A percentile compares a stretch with the other conserved stretches of the same genome.
These are phyloP conservation scores for Conringia planisiliqua DNA, from an alignment of 345 rosid genomes.

Conservation along the genomic window DNA sequence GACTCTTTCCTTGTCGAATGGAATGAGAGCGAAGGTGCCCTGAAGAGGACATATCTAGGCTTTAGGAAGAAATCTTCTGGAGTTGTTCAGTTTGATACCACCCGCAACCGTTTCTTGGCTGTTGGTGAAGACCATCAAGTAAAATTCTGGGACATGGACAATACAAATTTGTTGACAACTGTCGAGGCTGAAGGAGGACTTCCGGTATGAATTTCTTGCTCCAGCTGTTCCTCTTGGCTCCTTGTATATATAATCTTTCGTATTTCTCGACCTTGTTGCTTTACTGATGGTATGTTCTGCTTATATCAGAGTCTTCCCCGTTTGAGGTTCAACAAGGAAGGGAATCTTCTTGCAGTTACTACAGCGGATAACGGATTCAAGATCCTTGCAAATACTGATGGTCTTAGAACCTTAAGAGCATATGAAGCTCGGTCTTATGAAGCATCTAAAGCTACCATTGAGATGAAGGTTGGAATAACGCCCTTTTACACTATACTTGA, in stretches of 20 bases:
- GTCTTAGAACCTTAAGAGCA: conserved; percentile 48
- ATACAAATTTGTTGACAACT: conserved; percentile 42
- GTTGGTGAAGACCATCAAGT: conserved; percentile 66
- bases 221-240: neutral
- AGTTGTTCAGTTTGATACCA: conserved; percentile 67
- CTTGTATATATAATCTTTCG: neutral
- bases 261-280: neutral
- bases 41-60: conserved; percentile 59
- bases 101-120: conserved; percentile 60
- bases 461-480: conserved; percentile 22
- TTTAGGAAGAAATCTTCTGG: conserved; percentile 61
- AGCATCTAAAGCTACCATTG: conserved; percentile 40
- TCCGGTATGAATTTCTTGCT: conserved; percentile 39
- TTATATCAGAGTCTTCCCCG: conserved; percentile 49
- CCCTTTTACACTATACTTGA: neutral
- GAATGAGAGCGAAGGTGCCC: conserved; percentile 79
- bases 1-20: conserved; percentile 74
- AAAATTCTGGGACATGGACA: conserved; percentile 82
- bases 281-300: conserved; percentile 17
- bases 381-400: conserved; percentile 59
- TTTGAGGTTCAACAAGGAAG: conserved; percentile 73
- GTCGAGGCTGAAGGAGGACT: conserved; percentile 75
- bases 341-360: conserved; percentile 59
- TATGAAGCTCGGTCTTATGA: conserved; percentile 50
- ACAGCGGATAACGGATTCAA: conserved; percentile 61